Percentiles rank a stretch among this genome's conserved stretches.
Conservation (phyloP, 23 red algal species). For the Gracilaria caudata region DNA sequence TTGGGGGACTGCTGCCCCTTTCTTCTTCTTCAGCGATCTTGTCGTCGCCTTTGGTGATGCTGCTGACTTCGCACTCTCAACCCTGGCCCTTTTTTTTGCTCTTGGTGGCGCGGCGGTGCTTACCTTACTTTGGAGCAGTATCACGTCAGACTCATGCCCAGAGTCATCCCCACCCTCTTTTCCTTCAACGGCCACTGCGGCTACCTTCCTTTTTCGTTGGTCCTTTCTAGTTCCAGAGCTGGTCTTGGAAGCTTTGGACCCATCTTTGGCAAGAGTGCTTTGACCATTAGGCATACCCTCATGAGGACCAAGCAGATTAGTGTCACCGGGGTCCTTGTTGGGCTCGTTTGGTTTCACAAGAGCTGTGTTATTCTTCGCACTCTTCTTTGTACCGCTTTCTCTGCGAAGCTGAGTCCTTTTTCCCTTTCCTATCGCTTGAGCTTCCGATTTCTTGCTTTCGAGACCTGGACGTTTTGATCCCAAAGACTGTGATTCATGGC, state of each 20-base stretch:
- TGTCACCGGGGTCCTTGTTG: background rate
- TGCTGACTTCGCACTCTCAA: background rate
- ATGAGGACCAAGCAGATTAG: too few relatives aligned
- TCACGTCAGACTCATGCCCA: background rate
- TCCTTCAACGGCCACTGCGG: background rate
- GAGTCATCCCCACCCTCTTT: background rate
- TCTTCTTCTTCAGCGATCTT: slow-evolving; percentile 4
- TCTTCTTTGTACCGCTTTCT: background rate
- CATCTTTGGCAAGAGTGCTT: background rate
- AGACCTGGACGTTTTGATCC: background rate
- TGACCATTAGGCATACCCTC: background rate
- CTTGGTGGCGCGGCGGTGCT: background rate
- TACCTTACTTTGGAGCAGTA: background rate
- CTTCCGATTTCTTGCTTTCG: background rate
- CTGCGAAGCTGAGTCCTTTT: background rate
- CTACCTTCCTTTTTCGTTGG: background rate
- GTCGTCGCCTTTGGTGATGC: background rate
- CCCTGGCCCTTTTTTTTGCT: background rate
- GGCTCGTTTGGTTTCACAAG: background rate
- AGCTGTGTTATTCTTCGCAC: background rate
- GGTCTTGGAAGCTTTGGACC: background rate
- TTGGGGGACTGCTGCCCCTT: background rate
- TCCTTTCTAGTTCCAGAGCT: background rate
- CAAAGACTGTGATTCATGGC: background rate
- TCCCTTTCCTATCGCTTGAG: background rate